A percentile compares a stretch with the other conserved stretches of the same genome.
Conservation (phyloP, 2,329 filamentous ascomycete species). For the Penicillium brevicompactum region DNA sequence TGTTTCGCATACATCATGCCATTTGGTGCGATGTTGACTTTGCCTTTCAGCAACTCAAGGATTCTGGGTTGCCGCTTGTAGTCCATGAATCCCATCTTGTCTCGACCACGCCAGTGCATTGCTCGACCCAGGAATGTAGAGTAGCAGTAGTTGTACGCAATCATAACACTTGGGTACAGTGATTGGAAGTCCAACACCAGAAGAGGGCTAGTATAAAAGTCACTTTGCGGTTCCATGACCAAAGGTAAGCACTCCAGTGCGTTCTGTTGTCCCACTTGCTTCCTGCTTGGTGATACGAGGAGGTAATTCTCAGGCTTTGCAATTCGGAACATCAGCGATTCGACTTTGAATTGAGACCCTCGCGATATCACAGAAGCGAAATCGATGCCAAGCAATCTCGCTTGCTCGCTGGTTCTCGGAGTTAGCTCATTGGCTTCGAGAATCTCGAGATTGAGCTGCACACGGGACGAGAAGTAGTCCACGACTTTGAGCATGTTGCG, state of each 20-base stretch:
- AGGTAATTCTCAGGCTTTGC: conserved; percentile 96
- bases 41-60: conserved; percentile 74
- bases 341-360: conserved; percentile 97
- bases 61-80: conserved; percentile 77
- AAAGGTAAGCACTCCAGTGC: conserved; percentile 90
- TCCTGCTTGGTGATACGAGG: conserved; percentile 82
- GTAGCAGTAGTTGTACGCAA: conserved; percentile 98
- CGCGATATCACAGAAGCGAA: conserved; percentile 96
- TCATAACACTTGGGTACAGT: conserved; percentile 96
- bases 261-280: conserved; percentile 92
- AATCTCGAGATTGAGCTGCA: conserved; percentile 84
- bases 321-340: conserved; percentile 98
- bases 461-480: conserved; percentile 74
- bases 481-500: conserved; percentile 74
- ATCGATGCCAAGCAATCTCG: conserved; percentile 86
- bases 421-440: conserved; percentile 88
- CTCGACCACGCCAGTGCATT: conserved; percentile 81
- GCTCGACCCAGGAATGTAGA: conserved; percentile 92
- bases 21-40: conserved; percentile 92
- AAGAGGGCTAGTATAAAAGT: conserved; percentile 87
- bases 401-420: conserved; percentile 88
- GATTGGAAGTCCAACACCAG: conserved; percentile 95
- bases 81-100: conserved; percentile 92
- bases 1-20: conserved; percentile 94
- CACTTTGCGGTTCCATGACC: conserved; percentile 96